Evolutionary conservation across 441 rosid species (phyloP).

Genomic region (Cnidoscolus chayamansa): DNA sequence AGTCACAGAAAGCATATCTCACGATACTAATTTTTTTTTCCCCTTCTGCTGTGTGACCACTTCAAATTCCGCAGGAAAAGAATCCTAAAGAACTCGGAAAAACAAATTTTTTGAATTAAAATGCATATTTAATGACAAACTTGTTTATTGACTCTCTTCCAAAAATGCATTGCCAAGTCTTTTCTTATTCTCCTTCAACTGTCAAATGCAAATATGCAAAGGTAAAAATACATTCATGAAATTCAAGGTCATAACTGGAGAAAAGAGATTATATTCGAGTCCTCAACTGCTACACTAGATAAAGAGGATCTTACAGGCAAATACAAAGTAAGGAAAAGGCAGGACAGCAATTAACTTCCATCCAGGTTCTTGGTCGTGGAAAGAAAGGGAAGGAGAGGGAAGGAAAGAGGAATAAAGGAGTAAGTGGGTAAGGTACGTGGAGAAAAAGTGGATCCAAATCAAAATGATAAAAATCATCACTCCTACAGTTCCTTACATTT

Average conservation of each 20-base stretch:
- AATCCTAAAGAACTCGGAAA: too few relatives aligned
- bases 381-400: neutral
- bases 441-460: neutral
- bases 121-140: neutral
- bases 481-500: neutral
- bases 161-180: neutral
- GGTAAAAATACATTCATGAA: neutral
- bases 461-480: neutral
- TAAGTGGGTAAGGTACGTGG: neutral
- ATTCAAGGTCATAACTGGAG: neutral
- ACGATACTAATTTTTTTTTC: too few relatives aligned
- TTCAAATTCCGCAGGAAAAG: too few relatives aligned
- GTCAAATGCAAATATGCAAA: neutral
- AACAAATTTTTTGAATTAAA: neutral
- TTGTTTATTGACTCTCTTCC: neutral
- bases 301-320: neutral
- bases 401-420: neutral
- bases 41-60: too few relatives aligned
- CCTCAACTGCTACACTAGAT: neutral
- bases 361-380: neutral
- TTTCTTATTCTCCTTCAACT: neutral
- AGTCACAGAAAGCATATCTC: too few relatives aligned
- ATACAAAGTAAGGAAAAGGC: neutral
- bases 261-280: neutral
- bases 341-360: neutral